These are phyloP conservation scores for Blastocystis sp. DNA, from an alignment of 352 stramenopile species.

Conservation along the genomic window DNA sequence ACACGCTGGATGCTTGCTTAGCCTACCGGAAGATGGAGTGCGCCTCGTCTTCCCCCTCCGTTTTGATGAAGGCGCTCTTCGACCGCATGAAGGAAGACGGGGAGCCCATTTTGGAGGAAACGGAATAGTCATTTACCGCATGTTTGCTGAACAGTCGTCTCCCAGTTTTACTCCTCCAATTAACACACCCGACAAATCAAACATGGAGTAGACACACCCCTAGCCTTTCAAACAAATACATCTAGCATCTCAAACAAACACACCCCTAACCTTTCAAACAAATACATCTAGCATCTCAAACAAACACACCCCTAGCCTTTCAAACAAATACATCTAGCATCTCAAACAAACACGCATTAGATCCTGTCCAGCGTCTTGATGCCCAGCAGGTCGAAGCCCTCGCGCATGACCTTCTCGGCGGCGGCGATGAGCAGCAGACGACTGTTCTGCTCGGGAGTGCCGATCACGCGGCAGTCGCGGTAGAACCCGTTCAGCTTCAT, in stretches of 20 bases:
- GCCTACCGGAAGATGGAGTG: neutral
- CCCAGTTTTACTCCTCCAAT: too few species aligned
- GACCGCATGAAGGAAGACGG: neutral
- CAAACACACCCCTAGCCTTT: constrained; percentile 21
- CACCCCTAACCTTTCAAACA: too few species aligned
- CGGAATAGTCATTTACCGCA: constrained; percentile 30
- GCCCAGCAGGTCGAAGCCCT: constrained; percentile 86
- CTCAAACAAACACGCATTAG: constrained; percentile 75
- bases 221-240: neutral
- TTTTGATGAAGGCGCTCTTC: constrained; percentile 8
- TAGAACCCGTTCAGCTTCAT: constrained; percentile 95
- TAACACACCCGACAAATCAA: neutral
- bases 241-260: constrained; percentile 10
- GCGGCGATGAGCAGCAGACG: constrained; percentile 91
- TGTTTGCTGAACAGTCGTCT: neutral
- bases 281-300: neutral
- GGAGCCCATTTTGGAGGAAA: constrained; percentile 61
- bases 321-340: neutral
- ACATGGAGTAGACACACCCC: constrained; percentile 6
- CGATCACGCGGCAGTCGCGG: constrained; percentile 93
- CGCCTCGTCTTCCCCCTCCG: neutral
- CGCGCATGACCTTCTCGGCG: constrained; percentile 89
- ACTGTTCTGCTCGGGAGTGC: constrained; percentile 87
- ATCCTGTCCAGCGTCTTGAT: constrained; percentile 89
- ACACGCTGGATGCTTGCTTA: constrained; percentile 1